A percentile compares a stretch with the other conserved stretches of the same genome.
Evolutionary conservation across 2,329 filamentous ascomycete species (phyloP).

Genomic region (Ascochyta pisi): DNA sequence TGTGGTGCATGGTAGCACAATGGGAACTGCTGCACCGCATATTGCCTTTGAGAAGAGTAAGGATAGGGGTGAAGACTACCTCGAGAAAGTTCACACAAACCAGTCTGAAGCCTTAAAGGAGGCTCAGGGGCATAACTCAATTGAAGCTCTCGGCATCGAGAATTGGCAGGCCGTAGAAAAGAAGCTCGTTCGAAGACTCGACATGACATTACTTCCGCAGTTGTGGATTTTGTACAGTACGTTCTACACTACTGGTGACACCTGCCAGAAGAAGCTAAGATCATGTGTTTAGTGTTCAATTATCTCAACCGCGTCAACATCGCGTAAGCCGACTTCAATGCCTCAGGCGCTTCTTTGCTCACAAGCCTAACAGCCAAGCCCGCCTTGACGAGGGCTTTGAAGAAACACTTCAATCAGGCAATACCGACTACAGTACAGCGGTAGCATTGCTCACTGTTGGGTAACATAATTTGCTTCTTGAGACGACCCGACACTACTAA

Average conservation of each 20-base stretch:
- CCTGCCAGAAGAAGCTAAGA: no score
- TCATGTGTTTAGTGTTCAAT: no score
- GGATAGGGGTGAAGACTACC: not conserved
- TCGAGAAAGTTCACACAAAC: no score
- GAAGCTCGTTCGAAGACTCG: constrained; percentile 11
- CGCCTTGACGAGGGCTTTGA: constrained; percentile 23
- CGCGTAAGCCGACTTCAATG: no score
- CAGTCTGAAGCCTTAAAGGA: not conserved
- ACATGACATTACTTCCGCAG: constrained; percentile 18
- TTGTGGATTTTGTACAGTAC: constrained; percentile 23
- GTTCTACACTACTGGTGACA: not conserved
- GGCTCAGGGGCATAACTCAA: not conserved
- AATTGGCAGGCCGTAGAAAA: constrained; percentile 20
- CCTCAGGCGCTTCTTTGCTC: no score
- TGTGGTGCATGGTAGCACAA: not conserved
- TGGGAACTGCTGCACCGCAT: not conserved
- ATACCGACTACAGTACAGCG: constrained; percentile 24
- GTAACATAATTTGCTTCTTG: constrained; percentile 1
- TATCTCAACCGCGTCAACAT: no score
- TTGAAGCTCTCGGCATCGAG: constrained; percentile 19
- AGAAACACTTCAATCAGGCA: constrained; percentile 18
- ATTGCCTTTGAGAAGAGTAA: not conserved
- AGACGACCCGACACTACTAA: no score
- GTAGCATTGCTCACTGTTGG: constrained; percentile 20
- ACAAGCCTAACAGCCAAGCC: constrained; percentile 17